Conservation (phyloP, 352 stramenopile species). For the Aphanomyces euteiches region DNA sequence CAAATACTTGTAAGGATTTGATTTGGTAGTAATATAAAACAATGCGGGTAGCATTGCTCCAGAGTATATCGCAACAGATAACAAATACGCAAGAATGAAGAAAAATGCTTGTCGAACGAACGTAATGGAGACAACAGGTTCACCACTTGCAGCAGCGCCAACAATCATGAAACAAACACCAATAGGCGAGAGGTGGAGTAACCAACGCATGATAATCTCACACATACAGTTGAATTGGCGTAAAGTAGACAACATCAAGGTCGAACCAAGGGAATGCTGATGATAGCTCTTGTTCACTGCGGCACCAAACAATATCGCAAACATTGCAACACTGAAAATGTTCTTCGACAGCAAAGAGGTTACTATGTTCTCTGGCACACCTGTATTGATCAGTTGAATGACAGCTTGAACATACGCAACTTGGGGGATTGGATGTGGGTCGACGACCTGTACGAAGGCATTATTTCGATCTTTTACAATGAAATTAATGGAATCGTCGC, state of each 20-base stretch:
- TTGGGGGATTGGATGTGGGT: slow-evolving; percentile 38
- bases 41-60: slow-evolving; percentile 16
- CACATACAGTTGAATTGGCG: slow-evolving; percentile 28
- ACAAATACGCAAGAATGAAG: slow-evolving; percentile 17
- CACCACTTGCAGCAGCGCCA: not conserved
- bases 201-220: slow-evolving; percentile 17
- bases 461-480: slow-evolving; percentile 34
- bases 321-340: slow-evolving; percentile 72
- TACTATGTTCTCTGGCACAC: slow-evolving; percentile 73
- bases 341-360: slow-evolving; percentile 52
- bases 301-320: slow-evolving; percentile 67
- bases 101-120: not conserved
- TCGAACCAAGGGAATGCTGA: slow-evolving; percentile 21
- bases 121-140: not conserved
- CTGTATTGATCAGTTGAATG: slow-evolving; percentile 56
- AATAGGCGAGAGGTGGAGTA: slow-evolving; percentile 15
- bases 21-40: not conserved
- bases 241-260: slow-evolving; percentile 23
- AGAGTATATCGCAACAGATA: slow-evolving; percentile 12
- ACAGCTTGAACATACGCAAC: slow-evolving; percentile 64
- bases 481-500: slow-evolving; percentile 29
- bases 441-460: slow-evolving; percentile 43
- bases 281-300: slow-evolving; percentile 49
- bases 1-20: slow-evolving; percentile 36
- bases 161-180: slow-evolving; percentile 7